Evolutionary conservation across 345 rosid species (phyloP), one percentile per base, ranked within the genome.

Genomic region (Zanthoxylum bungeanum): DNA sequence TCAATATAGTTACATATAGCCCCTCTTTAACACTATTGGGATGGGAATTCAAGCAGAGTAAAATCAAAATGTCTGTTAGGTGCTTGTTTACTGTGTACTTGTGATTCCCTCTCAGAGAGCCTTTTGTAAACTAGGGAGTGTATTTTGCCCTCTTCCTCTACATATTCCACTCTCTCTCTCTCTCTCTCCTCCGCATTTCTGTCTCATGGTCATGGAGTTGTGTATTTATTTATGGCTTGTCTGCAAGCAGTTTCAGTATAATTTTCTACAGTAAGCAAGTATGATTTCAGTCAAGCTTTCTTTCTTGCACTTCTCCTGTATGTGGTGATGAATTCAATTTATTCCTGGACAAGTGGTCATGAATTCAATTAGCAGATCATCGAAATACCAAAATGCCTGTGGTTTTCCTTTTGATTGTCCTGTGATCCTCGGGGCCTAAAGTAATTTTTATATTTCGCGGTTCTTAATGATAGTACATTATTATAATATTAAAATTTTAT

Each of bases 161-260:
- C n/a, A n/a, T n/a, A n/a, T n/a, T n/a, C n/a, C n/a, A n/a, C n/a
- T n/a, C n/a, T n/a, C n/a, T n/a, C 4, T 3, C 19, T 47, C 27
- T 2, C 31, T 65, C 11, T 36, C 37, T 7, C 19, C 4, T 44
- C 49, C 11, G 44, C 11, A 40, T 46, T 19, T 36, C 44, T 24
- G 46, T 64, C 46, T 39, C 27, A 5, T 59, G 21, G 40, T n/a
- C n/a, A n/a, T n/a, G n/a, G n/a, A n/a, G n/a, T n/a, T 44, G 39
- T 51, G 70, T 67, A 70, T 71, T n/a, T n/a, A 76, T 65, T 58
- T 59, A 55, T 60, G 36, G 50, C 31, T 66, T 69, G 64, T 51
- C 68, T 77, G 33, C n/a, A 60, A 72, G 80, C 47, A 60, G 59
- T 67, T 33, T 39, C 60, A 72, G 44, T 67, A 42, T 72, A 67